phyloP scores from a whole-genome alignment of 1,139 yeast genomes.

The Suhomyces yuchorum region DNA sequence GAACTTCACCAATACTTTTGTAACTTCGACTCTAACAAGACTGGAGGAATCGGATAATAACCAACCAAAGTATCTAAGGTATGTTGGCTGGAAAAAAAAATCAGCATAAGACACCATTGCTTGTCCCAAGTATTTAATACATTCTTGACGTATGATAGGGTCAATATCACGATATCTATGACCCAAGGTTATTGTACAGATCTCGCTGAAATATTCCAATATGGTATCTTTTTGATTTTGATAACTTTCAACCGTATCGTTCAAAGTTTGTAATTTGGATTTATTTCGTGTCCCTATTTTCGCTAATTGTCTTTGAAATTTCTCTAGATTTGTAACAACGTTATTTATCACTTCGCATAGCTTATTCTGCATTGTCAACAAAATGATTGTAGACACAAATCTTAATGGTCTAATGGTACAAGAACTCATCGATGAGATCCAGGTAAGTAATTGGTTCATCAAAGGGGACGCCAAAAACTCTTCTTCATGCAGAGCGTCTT shows the following conservation, averaged over 20 bases:
- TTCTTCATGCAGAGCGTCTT: slow-evolving; percentile 6
- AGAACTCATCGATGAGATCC: slow-evolving; percentile 76
- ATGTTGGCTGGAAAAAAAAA: slow-evolving; percentile 66
- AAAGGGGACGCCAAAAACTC: slow-evolving; percentile 41
- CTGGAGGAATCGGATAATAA: slow-evolving; percentile 69
- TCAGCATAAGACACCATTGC: slow-evolving; percentile 78
- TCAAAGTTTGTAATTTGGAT: slow-evolving; percentile 43
- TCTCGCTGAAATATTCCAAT: slow-evolving; percentile 61
- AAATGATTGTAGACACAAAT: slow-evolving; percentile 61
- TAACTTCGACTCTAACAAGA: slow-evolving; percentile 64
- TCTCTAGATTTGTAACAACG: slow-evolving; percentile 45
- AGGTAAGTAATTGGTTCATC: slow-evolving; percentile 62
- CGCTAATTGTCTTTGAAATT: slow-evolving; percentile 46
- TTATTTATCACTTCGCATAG: slow-evolving; percentile 55
- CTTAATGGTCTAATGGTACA: slow-evolving; percentile 74
- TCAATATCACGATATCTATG: slow-evolving; percentile 85
- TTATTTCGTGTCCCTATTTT: slow-evolving; percentile 28
- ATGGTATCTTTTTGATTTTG: slow-evolving; percentile 55
- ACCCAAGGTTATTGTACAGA: slow-evolving; percentile 66
- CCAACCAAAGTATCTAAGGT: slow-evolving; percentile 82
- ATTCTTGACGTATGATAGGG: slow-evolving; percentile 67
- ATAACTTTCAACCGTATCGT: slow-evolving; percentile 48
- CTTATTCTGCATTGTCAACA: slow-evolving; percentile 61
- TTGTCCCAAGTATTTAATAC: slow-evolving; percentile 59
- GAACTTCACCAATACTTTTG: slow-evolving; percentile 55